Conservation (phyloP, 805 yeast species). For the Candida incommunis region DNA sequence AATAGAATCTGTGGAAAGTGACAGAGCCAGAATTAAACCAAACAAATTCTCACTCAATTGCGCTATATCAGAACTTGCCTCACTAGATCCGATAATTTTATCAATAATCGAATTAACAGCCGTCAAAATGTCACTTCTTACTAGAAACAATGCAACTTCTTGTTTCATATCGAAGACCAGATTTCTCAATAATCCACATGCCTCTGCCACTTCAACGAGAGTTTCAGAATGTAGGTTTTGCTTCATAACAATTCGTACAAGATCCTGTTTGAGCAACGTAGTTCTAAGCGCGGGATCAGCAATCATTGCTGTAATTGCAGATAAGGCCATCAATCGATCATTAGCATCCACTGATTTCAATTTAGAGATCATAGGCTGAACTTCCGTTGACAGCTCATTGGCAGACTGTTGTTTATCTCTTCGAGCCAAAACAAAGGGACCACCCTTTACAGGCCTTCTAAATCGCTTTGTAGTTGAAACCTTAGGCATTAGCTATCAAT, state of each 20-base stretch:
- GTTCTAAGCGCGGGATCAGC: conserved; percentile 55
- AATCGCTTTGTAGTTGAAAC: background rate
- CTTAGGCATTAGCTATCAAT: conserved; percentile 1
- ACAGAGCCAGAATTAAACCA: conserved; percentile 52
- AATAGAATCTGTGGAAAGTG: conserved; percentile 52
- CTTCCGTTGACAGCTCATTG: background rate
- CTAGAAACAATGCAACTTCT: conserved; percentile 56
- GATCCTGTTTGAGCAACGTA: conserved; percentile 52
- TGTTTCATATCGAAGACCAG: conserved; percentile 78
- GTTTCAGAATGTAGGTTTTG: conserved; percentile 51
- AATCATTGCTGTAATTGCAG: conserved; percentile 54
- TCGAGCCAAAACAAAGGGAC: background rate
- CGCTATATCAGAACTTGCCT: conserved; percentile 15
- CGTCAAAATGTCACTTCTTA: conserved; percentile 71
- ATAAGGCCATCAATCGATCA: conserved; percentile 66
- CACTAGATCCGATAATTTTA: conserved; percentile 17
- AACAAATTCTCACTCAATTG: conserved; percentile 63
- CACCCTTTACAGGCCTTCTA: background rate
- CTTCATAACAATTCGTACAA: conserved; percentile 49
- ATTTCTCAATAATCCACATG: conserved; percentile 70
- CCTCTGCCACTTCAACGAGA: conserved; percentile 65
- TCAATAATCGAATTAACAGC: conserved; percentile 37
- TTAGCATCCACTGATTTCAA: conserved; percentile 47
- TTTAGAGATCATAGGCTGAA: conserved; percentile 46
- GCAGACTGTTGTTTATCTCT: background rate